phyloP scores from a whole-genome alignment of 169 alveolate genomes.

The Fabrea salina region DNA sequence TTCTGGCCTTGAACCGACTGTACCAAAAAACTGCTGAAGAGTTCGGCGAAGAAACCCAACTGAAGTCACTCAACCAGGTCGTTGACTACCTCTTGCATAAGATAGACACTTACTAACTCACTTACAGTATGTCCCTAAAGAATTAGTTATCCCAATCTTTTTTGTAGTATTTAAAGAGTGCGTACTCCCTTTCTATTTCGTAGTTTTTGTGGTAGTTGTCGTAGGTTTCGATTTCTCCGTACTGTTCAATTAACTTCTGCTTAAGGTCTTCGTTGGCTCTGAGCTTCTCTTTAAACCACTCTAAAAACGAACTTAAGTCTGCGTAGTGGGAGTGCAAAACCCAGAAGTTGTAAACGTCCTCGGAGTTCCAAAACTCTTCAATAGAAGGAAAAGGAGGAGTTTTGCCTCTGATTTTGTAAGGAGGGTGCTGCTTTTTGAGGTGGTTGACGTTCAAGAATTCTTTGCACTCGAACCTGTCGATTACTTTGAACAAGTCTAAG shows the following conservation, averaged over 20 bases:
- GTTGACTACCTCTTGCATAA: conserved; percentile 8
- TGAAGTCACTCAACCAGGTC: background rate
- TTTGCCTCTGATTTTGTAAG: background rate
- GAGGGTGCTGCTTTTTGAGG: background rate
- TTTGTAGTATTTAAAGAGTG: background rate
- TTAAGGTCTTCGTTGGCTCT: background rate
- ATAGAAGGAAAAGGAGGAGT: background rate
- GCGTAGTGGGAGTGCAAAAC: background rate
- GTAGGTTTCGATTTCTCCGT: background rate
- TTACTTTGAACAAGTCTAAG: background rate
- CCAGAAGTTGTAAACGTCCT: background rate
- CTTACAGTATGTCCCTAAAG: too few relatives aligned
- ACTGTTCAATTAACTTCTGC: background rate
- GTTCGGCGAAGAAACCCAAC: background rate
- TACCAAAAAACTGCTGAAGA: background rate
- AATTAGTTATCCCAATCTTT: conserved; percentile 1
- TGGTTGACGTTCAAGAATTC: background rate
- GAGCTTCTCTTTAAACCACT: background rate
- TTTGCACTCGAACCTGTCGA: background rate
- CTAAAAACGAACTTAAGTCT: background rate
- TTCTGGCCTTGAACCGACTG: background rate
- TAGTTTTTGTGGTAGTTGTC: background rate
- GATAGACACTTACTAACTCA: too few relatives aligned
- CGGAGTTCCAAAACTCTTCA: conserved; percentile 6
- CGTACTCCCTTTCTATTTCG: background rate